Evolutionary conservation across 164 flowering plant genomes (phyloP).

Genomic region (Vitis vinifera): DNA sequence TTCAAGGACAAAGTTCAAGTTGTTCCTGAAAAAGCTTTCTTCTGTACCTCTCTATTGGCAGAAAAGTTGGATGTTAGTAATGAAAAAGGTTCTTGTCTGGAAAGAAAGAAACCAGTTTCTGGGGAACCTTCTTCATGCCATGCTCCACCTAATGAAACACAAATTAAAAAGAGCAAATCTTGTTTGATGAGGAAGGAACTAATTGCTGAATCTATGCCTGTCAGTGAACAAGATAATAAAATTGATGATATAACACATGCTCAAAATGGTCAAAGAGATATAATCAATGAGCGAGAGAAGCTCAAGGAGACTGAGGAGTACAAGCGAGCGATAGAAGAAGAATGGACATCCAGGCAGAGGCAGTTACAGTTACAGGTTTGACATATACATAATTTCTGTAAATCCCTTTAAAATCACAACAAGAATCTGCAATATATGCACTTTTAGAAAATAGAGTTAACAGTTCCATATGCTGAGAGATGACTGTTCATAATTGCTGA

Average conservation of each 20-base stretch:
- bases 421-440: no score
- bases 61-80: not conserved
- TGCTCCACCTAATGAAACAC: not conserved
- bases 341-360: constrained; percentile 72
- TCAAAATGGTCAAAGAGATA: constrained; percentile 18
- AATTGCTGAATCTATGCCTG: not conserved
- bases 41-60: no score
- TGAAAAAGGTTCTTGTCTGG: not conserved
- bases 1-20: not conserved
- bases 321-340: constrained; percentile 73
- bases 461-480: not conserved
- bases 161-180: not conserved
- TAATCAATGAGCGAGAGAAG: constrained; percentile 64
- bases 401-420: no score
- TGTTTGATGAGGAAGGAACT: not conserved
- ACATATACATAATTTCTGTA: not conserved
- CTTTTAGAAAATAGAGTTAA: no score
- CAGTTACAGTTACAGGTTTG: constrained; percentile 75
- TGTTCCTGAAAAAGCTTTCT: not conserved
- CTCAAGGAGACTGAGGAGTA: constrained; percentile 83
- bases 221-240: not conserved
- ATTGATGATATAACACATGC: not conserved
- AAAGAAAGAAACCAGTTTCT: not conserved
- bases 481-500: not conserved
- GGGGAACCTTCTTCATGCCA: not conserved